phyloP scores from a whole-genome alignment of 2,329 filamentous ascomycete species.

The Pezicula radicicola region DNA sequence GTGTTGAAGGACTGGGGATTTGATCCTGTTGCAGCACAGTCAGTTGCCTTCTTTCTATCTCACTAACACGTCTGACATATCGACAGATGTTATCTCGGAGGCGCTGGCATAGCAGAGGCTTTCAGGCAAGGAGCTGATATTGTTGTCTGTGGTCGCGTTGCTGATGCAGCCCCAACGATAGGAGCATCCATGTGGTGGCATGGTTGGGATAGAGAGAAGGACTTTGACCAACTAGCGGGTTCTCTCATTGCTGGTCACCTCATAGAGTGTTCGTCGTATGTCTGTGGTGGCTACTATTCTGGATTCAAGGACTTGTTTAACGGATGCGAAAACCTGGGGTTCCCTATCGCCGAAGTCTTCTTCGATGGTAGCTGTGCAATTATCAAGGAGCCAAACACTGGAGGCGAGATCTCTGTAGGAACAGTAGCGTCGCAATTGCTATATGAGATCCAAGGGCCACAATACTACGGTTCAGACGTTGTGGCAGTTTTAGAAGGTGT shows the following conservation, averaged over 20 bases:
- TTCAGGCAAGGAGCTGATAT: constrained; percentile 39
- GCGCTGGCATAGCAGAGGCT: constrained; percentile 35
- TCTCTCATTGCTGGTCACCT: constrained; percentile 30
- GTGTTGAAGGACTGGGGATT: constrained; percentile 15
- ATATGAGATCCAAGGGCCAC: constrained; percentile 36
- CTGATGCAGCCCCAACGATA: constrained; percentile 40
- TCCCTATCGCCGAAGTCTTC: constrained; percentile 43
- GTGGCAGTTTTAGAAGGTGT: constrained; percentile 36
- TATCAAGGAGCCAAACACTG: constrained; percentile 39
- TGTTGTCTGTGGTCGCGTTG: constrained; percentile 39
- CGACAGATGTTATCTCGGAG: constrained; percentile 41
- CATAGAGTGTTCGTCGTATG: constrained; percentile 27
- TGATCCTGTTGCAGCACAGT: constrained; percentile 16
- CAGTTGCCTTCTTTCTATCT: not conserved
- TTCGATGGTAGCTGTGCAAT: constrained; percentile 37
- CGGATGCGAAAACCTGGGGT: constrained; percentile 37
- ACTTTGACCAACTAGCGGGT: constrained; percentile 35
- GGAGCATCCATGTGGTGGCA: constrained; percentile 36
- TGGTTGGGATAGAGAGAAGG: constrained; percentile 33
- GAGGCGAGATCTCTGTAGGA: constrained; percentile 41
- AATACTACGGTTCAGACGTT: constrained; percentile 32
- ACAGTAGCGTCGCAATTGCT: constrained; percentile 45
- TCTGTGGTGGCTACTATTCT: constrained; percentile 17
- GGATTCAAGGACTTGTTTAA: constrained; percentile 28
- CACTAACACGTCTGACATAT: not conserved